These are phyloP conservation scores for Wickerhamiella kazuoi DNA, from an alignment of 805 yeast genomes.

Conservation along the genomic window DNA sequence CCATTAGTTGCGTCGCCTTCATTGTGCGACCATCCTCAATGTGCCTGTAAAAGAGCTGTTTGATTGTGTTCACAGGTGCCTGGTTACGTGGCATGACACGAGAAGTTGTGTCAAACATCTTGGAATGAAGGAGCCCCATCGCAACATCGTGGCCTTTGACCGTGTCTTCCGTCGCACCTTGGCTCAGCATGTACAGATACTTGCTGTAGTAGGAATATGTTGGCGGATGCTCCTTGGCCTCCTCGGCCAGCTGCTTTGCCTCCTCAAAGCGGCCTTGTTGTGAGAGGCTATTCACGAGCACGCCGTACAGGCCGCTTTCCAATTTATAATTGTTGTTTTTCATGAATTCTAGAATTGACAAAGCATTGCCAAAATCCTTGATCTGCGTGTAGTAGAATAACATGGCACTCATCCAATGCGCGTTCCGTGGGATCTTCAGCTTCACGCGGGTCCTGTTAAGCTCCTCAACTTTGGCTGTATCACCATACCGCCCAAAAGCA, in stretches of 20 bases:
- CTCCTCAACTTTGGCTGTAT: background rate
- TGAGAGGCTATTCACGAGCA: conserved; percentile 12
- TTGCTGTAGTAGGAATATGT: conserved; percentile 12
- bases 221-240: conserved; percentile 10
- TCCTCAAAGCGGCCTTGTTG: conserved; percentile 4
- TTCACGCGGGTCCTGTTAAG: conserved; percentile 9
- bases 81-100: conserved; percentile 15
- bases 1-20: conserved; percentile 13
- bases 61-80: conserved; percentile 14
- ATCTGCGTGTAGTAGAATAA: conserved; percentile 20
- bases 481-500: conserved; percentile 10
- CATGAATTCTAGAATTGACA: conserved; percentile 18
- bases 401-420: conserved; percentile 18
- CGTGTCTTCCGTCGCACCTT: background rate
- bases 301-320: conserved; percentile 14
- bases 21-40: conserved; percentile 6
- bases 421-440: conserved; percentile 16
- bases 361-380: conserved; percentile 23
- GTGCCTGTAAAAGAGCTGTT: conserved; percentile 12
- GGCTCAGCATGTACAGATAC: conserved; percentile 12
- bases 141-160: conserved; percentile 4
- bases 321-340: conserved; percentile 4
- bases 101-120: conserved; percentile 15
- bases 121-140: conserved; percentile 8
- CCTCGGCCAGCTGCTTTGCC: conserved; percentile 8